A percentile compares a stretch with the other conserved stretches of the same genome.
Conservation (phyloP, 2,329 filamentous ascomycete species). For the Rutstroemia sp. region DNA sequence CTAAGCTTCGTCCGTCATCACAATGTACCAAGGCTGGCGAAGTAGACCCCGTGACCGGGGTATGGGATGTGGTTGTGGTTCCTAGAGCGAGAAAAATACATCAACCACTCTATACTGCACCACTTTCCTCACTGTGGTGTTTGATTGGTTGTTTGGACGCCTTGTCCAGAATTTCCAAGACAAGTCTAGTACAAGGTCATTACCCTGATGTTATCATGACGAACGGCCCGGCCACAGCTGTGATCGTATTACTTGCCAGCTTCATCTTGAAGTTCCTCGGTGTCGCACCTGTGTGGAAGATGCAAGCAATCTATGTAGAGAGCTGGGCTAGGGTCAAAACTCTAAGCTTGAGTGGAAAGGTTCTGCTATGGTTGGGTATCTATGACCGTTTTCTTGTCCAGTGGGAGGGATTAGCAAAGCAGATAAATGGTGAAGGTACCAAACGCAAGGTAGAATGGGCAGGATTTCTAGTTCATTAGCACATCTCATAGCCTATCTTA, state of each 20-base stretch:
- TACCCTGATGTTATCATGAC: conserved; percentile 73
- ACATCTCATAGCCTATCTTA: too few species aligned
- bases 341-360: conserved; percentile 75
- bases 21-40: conserved; percentile 13
- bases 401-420: conserved; percentile 46
- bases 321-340: conserved; percentile 81
- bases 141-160: conserved; percentile 54
- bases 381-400: conserved; percentile 80
- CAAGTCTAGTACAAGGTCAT: conserved; percentile 26
- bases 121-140: conserved; percentile 58
- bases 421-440: conserved; percentile 19
- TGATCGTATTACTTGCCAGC: conserved; percentile 60
- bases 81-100: conserved; percentile 75
- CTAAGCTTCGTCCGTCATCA: conserved; percentile 13
- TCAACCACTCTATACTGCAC: conserved; percentile 68
- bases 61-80: conserved; percentile 49
- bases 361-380: conserved; percentile 56
- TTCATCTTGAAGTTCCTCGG: conserved; percentile 42
- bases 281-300: conserved; percentile 46
- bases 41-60: conserved; percentile 16
- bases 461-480: conserved; percentile 28
- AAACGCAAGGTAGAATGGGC: conserved; percentile 24
- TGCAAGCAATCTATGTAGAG: conserved; percentile 80
- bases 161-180: conserved; percentile 33
- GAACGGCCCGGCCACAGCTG: conserved; percentile 84